Evolutionary conservation across 176 grass and related monocot species (phyloP).

Genomic region (Oryza officinalis): DNA sequence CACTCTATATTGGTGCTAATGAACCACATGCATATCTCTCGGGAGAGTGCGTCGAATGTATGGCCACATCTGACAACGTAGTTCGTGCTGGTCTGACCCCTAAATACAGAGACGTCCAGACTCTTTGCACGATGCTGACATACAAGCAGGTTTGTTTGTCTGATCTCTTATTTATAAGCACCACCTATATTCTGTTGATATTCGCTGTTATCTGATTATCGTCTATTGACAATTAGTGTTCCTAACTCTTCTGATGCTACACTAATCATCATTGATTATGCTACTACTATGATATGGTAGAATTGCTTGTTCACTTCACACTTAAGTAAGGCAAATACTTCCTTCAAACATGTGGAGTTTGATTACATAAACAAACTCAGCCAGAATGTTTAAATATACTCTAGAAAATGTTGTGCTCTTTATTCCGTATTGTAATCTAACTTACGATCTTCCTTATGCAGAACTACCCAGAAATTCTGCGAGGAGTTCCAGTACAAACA

Average conservation of each 20-base stretch:
- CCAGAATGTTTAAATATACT: neutral
- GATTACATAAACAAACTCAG: neutral
- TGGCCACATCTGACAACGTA: constrained; percentile 94
- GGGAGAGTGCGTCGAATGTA: constrained; percentile 89
- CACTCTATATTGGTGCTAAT: constrained; percentile 72
- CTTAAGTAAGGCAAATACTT: neutral
- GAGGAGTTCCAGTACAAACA: constrained; percentile 49
- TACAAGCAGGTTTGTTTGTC: constrained; percentile 72
- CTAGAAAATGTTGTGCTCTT: neutral
- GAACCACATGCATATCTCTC: constrained; percentile 93
- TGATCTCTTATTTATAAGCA: neutral
- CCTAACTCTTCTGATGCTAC: neutral
- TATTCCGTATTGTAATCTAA: neutral
- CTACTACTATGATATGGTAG: neutral
- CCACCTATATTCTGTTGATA: neutral
- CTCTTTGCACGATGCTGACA: constrained; percentile 96
- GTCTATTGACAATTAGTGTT: constrained; percentile 6
- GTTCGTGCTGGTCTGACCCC: constrained; percentile 89
- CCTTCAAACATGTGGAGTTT: neutral
- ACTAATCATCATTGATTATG: neutral
- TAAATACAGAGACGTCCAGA: constrained; percentile 83
- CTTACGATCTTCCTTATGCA: constrained; percentile 25
- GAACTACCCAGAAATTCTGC: constrained; percentile 79
- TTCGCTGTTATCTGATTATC: neutral
- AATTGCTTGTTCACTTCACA: neutral